Evolutionary conservation across 192 early-diverging fungal genomes (phyloP).

Genomic region (Podila epicladia): DNA sequence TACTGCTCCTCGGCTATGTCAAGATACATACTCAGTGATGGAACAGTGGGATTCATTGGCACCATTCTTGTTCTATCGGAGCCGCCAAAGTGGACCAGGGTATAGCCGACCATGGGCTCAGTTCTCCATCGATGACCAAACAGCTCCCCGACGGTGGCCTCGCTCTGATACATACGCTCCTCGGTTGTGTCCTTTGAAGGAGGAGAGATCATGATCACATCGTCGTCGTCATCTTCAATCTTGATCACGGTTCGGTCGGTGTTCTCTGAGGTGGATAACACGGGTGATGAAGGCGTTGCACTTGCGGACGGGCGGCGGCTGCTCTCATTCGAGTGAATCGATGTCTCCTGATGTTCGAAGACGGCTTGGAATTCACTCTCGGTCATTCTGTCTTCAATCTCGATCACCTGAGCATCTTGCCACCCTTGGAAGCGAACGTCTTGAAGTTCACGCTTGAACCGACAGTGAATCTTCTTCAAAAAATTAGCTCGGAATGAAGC

Average conservation of each 20-base stretch:
- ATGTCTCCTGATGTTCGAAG: slow-evolving; percentile 28
- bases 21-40: slow-evolving; percentile 33
- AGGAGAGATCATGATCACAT: not conserved
- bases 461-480: slow-evolving; percentile 40
- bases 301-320: slow-evolving; percentile 18
- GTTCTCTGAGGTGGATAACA: not conserved
- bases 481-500: slow-evolving; percentile 37
- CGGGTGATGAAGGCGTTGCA: not conserved
- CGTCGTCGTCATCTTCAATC: slow-evolving; percentile 40
- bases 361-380: slow-evolving; percentile 29
- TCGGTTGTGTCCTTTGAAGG: slow-evolving; percentile 11
- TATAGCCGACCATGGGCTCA: slow-evolving; percentile 47
- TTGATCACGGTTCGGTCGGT: slow-evolving; percentile 30
- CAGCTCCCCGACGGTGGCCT: slow-evolving; percentile 39
- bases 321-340: not conserved
- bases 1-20: too few relatives aligned
- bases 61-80: slow-evolving; percentile 46
- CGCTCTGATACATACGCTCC: slow-evolving; percentile 32
- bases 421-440: slow-evolving; percentile 39
- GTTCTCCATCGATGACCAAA: slow-evolving; percentile 51
- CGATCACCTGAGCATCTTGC: slow-evolving; percentile 43
- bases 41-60: slow-evolving; percentile 49
- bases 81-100: slow-evolving; percentile 42
- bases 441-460: slow-evolving; percentile 30
- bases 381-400: slow-evolving; percentile 29